Evolutionary conservation across 73 alveolate genomes (phyloP).

Genomic region (Paramecium sexaurelia): DNA sequence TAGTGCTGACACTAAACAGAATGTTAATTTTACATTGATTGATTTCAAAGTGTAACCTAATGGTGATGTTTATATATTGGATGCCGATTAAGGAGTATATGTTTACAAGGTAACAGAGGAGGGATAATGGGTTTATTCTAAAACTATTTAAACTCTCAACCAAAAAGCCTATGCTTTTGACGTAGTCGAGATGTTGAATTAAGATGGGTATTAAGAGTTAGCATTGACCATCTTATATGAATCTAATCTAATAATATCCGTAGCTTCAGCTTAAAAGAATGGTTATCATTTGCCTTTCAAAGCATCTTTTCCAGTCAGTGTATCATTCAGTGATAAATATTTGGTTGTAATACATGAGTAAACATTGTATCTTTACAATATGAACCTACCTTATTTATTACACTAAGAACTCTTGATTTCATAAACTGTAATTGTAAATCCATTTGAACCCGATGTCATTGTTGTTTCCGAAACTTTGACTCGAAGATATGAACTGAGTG

Average conservation of each 20-base stretch:
- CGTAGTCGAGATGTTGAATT: not conserved
- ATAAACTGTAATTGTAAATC: not conserved
- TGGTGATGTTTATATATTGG: conserved; percentile 47
- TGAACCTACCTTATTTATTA: not conserved
- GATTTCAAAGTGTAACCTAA: conserved; percentile 5
- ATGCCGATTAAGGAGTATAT: conserved; percentile 9
- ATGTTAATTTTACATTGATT: not conserved
- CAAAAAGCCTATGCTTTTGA: conserved; percentile 16
- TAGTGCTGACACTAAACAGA: not conserved
- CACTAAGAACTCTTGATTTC: not conserved
- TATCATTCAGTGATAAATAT: not conserved
- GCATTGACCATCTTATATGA: not conserved
- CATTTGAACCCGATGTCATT: conserved; percentile 45
- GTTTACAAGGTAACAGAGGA: not conserved
- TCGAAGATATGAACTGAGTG: not conserved
- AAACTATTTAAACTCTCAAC: not conserved
- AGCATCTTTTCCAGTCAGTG: not conserved
- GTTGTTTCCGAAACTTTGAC: not conserved
- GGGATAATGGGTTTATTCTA: not conserved
- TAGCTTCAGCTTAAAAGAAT: not conserved
- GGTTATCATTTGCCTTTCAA: not conserved
- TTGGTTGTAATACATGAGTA: not conserved
- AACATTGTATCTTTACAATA: not conserved
- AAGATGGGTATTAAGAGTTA: not conserved
- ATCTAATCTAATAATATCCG: not conserved